These are phyloP conservation scores for Fusarium sp. DNA, from an alignment of 2,329 filamentous ascomycete species.

Conservation along the genomic window DNA sequence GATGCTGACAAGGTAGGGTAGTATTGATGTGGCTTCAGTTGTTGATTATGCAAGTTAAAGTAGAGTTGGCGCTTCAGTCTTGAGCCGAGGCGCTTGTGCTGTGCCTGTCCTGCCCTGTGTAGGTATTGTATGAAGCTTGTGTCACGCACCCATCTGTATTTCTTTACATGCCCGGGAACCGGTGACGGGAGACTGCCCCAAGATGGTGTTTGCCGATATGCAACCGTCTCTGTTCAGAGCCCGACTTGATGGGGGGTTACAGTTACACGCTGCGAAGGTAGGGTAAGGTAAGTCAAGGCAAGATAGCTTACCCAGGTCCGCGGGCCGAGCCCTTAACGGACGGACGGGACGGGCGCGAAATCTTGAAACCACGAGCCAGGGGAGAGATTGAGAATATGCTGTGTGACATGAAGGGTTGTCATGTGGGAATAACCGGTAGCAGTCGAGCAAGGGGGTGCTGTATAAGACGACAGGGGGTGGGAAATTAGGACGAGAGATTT, in stretches of 20 bases:
- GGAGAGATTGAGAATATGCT: neutral
- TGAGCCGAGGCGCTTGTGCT: conserved; percentile 17
- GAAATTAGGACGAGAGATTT: conserved; percentile 16
- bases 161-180: conserved; percentile 20
- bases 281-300: neutral
- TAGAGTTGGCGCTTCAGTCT: conserved; percentile 16
- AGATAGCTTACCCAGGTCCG: conserved; percentile 25
- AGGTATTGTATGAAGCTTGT: conserved; percentile 6
- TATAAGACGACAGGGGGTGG: conserved; percentile 21
- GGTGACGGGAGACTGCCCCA: conserved; percentile 17
- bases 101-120: neutral
- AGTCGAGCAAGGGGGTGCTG: conserved; percentile 9
- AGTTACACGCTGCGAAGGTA: conserved; percentile 13
- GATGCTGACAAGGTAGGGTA: conserved; percentile 27
- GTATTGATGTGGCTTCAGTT: conserved; percentile 26
- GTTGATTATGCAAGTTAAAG: conserved; percentile 32
- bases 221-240: conserved; percentile 10
- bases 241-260: neutral
- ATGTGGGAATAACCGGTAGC: conserved; percentile 33
- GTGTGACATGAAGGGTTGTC: conserved; percentile 30
- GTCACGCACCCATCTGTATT: conserved; percentile 19
- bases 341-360: conserved; percentile 19
- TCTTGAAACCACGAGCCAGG: conserved; percentile 7
- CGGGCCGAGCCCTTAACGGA: conserved; percentile 33
- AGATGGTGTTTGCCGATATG: conserved; percentile 4